These are phyloP conservation scores for Leucosporidium creatinivorum DNA, from an alignment of 768 basidiomycete species.

Conservation along the genomic window DNA sequence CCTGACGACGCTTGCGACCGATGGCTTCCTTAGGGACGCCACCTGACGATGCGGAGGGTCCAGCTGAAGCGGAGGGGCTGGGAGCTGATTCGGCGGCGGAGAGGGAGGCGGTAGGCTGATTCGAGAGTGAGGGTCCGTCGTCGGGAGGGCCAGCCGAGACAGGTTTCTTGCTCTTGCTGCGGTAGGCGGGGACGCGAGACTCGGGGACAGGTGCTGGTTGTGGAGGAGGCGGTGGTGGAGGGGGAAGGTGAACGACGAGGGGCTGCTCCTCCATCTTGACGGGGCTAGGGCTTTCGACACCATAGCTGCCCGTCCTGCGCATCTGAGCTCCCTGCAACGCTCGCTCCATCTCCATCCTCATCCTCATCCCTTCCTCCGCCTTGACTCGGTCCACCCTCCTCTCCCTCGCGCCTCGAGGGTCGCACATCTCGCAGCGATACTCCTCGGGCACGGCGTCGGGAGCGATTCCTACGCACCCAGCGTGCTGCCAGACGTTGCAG, in stretches of 20 bases:
- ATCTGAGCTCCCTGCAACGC: not conserved
- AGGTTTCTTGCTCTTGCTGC: too few species aligned
- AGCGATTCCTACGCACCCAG: conserved; percentile 53
- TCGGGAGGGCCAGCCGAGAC: too few species aligned
- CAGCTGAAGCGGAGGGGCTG: too few species aligned
- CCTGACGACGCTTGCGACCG: not conserved
- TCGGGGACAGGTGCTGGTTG: too few species aligned
- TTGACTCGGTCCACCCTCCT: conserved; percentile 49
- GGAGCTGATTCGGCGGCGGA: too few species aligned
- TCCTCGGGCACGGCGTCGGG: conserved; percentile 56
- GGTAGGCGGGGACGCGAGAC: too few species aligned
- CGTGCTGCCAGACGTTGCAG: conserved; percentile 78
- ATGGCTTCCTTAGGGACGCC: not conserved
- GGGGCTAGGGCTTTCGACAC: not conserved
- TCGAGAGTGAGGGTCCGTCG: too few species aligned
- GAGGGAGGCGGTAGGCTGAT: too few species aligned
- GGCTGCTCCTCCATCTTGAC: too few species aligned
- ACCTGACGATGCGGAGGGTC: not conserved
- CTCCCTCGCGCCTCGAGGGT: conserved; percentile 40
- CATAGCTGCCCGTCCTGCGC: not conserved
- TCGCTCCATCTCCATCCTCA: conserved; percentile 31
- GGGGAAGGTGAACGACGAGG: too few species aligned
- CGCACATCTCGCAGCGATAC: conserved; percentile 68
- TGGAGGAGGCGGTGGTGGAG: too few species aligned
- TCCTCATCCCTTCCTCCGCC: conserved; percentile 47